Evolutionary conservation across 1,139 yeast genomes (phyloP), one percentile per base, ranked within the genome.

Genomic region (Lodderomyces parapsilosis): DNA sequence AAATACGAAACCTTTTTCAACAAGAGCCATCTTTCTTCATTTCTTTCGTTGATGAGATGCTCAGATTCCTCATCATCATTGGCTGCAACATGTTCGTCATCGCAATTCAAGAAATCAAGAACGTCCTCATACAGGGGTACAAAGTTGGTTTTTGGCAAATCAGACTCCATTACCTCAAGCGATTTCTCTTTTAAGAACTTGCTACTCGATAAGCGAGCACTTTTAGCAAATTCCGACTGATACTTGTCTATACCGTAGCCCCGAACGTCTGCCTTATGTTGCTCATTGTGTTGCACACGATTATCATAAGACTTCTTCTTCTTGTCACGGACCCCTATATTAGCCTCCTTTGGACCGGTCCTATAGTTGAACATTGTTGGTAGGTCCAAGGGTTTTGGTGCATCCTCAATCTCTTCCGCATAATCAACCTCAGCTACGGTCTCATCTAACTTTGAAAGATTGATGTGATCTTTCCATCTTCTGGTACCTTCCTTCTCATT

Each of bases 221-320:
- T 63, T 33, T 61, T 62, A 18, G 76, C 80, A 19, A 65, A 57
- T 35, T 72, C 69, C 15, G 69, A 55, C 44, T 73, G 71, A 68
- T 76, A 80, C 49, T 73, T 74, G 58, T 90, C 97, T 6, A 63
- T 53, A 6, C 96, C 96, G 24, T 71, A 69, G 6, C 97, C 97
- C 9, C 68, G 77, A 10, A 90, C 94, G 60, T 91, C 97, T 15
- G 68, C 67, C 44, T 71, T 67, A 58, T 91, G 97, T 18, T 61
- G 64, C 10, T 68, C 68, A 56, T 76, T 86, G 40, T 82, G 81
- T 43, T 83, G 84, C 36, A 91, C 83, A 57, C 98, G 77, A 1
- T 89, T 76, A 62, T 91, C 98, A 2, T 82, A 75, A 15, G 96
- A 87, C 44, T 82, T 79, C 45, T 83, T 81, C 66, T 91, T 91